These are phyloP conservation scores for Cryomyces minteri DNA, from an alignment of 495 filamentous ascomycete genomes.

Conservation along the genomic window DNA sequence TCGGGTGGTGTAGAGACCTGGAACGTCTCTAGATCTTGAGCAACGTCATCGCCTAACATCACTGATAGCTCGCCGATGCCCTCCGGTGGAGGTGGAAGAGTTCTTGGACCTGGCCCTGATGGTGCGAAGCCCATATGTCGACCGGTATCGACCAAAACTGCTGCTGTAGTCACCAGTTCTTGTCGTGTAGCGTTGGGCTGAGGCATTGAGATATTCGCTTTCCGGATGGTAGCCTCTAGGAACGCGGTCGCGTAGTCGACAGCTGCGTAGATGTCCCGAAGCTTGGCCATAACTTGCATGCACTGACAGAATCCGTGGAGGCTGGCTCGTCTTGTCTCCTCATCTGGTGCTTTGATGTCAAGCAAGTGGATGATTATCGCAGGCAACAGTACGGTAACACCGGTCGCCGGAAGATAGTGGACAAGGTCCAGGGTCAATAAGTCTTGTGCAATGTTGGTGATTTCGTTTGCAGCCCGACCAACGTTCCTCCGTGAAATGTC, in stretches of 20 bases:
- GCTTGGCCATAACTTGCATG: conserved; percentile 63
- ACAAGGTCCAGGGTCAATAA: conserved; percentile 51
- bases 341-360: conserved; percentile 65
- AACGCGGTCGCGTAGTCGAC: conserved; percentile 77
- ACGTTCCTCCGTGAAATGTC: conserved; percentile 67
- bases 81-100: neutral
- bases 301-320: conserved; percentile 66
- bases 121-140: conserved; percentile 10
- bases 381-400: conserved; percentile 74
- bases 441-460: conserved; percentile 58
- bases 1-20: conserved; percentile 23
- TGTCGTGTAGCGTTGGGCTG: conserved; percentile 27
- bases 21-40: conserved; percentile 17
- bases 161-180: conserved; percentile 7
- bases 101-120: neutral
- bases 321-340: conserved; percentile 44
- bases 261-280: conserved; percentile 70
- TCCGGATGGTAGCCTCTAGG: conserved; percentile 65
- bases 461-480: conserved; percentile 57
- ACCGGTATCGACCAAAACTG: conserved; percentile 21
- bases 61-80: conserved; percentile 3
- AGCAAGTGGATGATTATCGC: conserved; percentile 84
- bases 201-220: conserved; percentile 25
- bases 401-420: conserved; percentile 65
- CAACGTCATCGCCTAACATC: conserved; percentile 21